A percentile compares a stretch with the other conserved stretches of the same genome.
phyloP scores from a whole-genome alignment of 2,329 filamentous ascomycete species.

The Aspergillus sp. region DNA sequence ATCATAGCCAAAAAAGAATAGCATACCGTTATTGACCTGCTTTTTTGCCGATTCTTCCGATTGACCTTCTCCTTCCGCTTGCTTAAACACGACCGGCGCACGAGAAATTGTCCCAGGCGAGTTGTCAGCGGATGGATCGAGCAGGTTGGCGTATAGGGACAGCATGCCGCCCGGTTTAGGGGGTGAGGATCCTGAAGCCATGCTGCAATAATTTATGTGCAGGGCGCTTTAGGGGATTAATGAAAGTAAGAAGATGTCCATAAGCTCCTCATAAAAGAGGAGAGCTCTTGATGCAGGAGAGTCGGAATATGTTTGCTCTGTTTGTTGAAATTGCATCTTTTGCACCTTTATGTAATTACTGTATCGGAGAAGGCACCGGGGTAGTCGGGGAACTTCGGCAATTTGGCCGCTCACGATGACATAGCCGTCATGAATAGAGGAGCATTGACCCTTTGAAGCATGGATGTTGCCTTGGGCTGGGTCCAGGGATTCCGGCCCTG shows the following conservation, averaged over 20 bases:
- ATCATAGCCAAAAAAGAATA: constrained; percentile 17
- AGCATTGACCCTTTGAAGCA: not conserved
- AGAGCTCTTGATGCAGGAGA: not conserved
- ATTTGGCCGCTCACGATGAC: constrained; percentile 5
- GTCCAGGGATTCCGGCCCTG: not conserved
- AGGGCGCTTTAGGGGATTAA: not conserved
- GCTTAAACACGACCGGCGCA: constrained; percentile 70
- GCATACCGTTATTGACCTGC: constrained; percentile 63
- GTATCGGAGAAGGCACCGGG: not conserved
- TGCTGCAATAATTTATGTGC: constrained; percentile 13
- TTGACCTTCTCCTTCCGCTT: constrained; percentile 51
- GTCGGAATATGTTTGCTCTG: constrained; percentile 18
- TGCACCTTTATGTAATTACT: constrained; percentile 9
- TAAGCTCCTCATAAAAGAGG: not conserved
- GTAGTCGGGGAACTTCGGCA: not conserved
- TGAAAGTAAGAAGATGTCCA: too few species aligned
- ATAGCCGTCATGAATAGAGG: not conserved
- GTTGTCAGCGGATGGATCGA: constrained; percentile 54
- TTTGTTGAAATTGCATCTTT: constrained; percentile 18
- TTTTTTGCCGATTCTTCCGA: constrained; percentile 61
- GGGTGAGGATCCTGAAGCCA: constrained; percentile 32
- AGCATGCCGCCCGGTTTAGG: constrained; percentile 51
- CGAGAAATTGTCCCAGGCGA: constrained; percentile 68
- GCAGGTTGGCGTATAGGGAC: constrained; percentile 82
- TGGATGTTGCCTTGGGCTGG: too few species aligned